phyloP scores from a whole-genome alignment of 305 asterid species.

The Coffea humblotiana region DNA sequence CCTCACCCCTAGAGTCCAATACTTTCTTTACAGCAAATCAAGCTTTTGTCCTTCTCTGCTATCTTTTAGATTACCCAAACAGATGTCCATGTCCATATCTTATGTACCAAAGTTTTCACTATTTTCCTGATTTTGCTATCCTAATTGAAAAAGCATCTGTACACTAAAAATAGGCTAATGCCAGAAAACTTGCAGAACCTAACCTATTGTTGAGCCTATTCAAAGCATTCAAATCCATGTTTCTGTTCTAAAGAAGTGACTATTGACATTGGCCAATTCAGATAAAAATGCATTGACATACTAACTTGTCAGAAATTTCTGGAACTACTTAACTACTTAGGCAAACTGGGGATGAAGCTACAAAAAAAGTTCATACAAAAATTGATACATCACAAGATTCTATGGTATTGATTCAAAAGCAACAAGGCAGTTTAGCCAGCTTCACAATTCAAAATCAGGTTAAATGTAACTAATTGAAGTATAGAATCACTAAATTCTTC shows the following conservation, averaged over 20 bases:
- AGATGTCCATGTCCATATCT: neutral
- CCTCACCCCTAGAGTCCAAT: neutral
- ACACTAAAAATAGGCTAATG: neutral
- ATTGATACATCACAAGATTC: neutral
- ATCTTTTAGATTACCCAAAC: neutral
- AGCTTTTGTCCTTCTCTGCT: neutral
- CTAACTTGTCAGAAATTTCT: neutral
- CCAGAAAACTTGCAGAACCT: neutral
- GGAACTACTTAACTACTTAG: neutral
- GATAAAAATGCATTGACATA: neutral
- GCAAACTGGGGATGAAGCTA: neutral
- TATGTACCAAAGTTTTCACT: neutral
- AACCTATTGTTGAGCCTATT: neutral
- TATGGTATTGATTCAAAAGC: neutral
- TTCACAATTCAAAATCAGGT: neutral
- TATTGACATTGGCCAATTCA: neutral
- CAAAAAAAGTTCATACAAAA: neutral
- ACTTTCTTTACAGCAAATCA: neutral
- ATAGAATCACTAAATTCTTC: neutral
- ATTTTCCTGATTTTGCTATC: neutral
- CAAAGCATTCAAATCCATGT: neutral
- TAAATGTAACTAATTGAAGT: neutral
- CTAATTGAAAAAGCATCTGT: neutral
- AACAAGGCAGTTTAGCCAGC: slow-evolving; percentile 1
- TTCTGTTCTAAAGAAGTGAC: neutral